phyloP scores from a whole-genome alignment of 2,329 filamentous ascomycete species.

The Cercospora nicotianae region DNA sequence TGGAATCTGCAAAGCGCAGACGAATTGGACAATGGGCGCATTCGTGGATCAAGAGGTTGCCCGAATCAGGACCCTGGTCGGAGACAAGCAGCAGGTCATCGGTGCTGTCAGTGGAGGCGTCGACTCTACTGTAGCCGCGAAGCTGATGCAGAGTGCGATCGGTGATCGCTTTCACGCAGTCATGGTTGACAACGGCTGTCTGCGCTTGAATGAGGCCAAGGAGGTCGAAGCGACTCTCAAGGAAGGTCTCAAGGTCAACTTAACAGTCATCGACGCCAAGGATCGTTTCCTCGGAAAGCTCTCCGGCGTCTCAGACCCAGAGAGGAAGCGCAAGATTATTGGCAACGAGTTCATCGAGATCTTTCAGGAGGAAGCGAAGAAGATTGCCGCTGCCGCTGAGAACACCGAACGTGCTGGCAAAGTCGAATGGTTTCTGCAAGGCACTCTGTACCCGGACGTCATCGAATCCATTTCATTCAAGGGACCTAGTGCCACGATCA shows the following conservation, averaged over 20 bases:
- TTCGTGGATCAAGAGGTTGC: slow-evolving; percentile 80
- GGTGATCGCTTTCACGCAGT: slow-evolving; percentile 81
- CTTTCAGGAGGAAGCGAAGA: slow-evolving; percentile 75
- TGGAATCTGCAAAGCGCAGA: slow-evolving; percentile 72
- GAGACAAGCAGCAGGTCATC: slow-evolving; percentile 77
- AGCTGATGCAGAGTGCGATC: slow-evolving; percentile 84
- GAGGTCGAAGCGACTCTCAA: slow-evolving; percentile 77
- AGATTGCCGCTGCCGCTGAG: slow-evolving; percentile 70
- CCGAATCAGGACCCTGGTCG: slow-evolving; percentile 78
- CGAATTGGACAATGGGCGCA: slow-evolving; percentile 81
- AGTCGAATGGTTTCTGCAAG: slow-evolving; percentile 85
- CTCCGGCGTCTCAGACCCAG: slow-evolving; percentile 72
- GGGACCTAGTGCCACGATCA: slow-evolving; percentile 69
- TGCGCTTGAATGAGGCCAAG: slow-evolving; percentile 82
- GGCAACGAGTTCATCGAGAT: slow-evolving; percentile 78
- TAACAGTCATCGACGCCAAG: slow-evolving; percentile 80
- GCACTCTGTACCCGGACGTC: slow-evolving; percentile 76
- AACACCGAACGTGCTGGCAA: slow-evolving; percentile 68
- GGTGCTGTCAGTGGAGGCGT: slow-evolving; percentile 81
- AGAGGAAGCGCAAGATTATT: slow-evolving; percentile 89
- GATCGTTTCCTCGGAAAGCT: slow-evolving; percentile 76
- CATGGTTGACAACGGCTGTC: slow-evolving; percentile 80
- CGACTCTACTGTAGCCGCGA: slow-evolving; percentile 83
- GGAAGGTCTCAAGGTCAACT: slow-evolving; percentile 81
- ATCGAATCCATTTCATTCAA: slow-evolving; percentile 73